Evolutionary conservation across 1,284 basidiomycete genomes (phyloP), one percentile per base, ranked within the genome.

Genomic region (Vanrija pseudolonga): DNA sequence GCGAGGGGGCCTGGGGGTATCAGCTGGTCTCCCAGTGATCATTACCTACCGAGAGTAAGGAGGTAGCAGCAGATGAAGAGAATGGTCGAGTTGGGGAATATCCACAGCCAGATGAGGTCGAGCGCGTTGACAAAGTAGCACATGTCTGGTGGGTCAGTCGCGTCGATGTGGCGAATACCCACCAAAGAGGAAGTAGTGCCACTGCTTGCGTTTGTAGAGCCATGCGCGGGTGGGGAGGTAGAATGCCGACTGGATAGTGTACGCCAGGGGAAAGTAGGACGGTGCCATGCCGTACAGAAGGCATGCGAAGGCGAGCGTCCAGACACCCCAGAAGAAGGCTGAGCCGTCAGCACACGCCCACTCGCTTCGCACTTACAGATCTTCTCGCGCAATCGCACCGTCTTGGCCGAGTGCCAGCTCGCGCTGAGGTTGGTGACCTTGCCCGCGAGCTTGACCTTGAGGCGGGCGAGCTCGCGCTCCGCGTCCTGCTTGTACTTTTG

Each of bases 131-230:
- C 86, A 67, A 77, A 94, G 77, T 95, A 95, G 75, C 91, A 95
- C 40, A 94, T 76, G 46, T 36, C 39, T 22, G 41, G 19, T 36
- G 24, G 41, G 43, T 60, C 19, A 57, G 55, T 47, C 37, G 47
- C 20, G 41, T 51, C 2, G n/a, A 15, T 12, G 9, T 6, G 28
- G 20, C 8, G 8, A 24, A 17, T 1, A 57, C 74, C 51, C 52
- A 74, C 90, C 92, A 73, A 94, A 94, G 44, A 95, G 81, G 79
- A 96, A 96, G 77, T 96, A 96, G 73, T 94, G 91, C 85, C 86
- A 94, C 3, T 83, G 82, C 60, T 76, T 88, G 69, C 86, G 85
- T 82, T 93, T 93, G 80, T 93, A 94, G 38, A 77, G 82, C 75
- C 87, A 94, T 14, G 81, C 82, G 47, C 92, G 86, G 36, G 88